Base-by-base conservation (phyloP, 2,329 filamentous ascomycete species). In the Fusarium sp. region DNA sequence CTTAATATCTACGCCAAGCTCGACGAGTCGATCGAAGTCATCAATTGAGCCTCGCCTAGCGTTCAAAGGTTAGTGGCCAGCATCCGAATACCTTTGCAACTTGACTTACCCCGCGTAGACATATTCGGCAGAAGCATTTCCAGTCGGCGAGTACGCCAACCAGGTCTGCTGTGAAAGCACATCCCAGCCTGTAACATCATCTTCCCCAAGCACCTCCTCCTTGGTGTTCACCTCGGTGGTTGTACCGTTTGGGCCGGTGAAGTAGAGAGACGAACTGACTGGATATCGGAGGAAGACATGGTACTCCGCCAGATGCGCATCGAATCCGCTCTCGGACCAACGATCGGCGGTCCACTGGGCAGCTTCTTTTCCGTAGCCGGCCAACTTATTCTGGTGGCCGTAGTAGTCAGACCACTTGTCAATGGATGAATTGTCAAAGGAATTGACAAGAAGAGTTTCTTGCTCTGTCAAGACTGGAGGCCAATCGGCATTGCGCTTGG, bases 61-160 rank as follows among this genome's bases (percentile, higher is more conserved):
- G n/a, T 2, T 6, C 20, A 8, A 2, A 3, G 6, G 42, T 73
- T 20, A 74, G 62, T 52, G 11, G 57, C 2, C 1, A 4, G 4
- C 0, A 18, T n/a, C 6, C 6, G 1, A 1, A 9, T 3, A 0
- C 15, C 5, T 8, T 30, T 5, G 13, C 1, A 6, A 8, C 5
- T 6, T 13, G 5, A 20, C 79, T 60, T 50, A 94, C 80, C 95
- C 95, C 62, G 90, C 91, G 78, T 91, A 97, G 22, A 95, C 91
- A 73, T 91, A 95, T 70, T 90, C 89, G 2, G 90, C 93, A 1
- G 92, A 93, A 20, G 93, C 93, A 78, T 93, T 93, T 1, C 94
- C 94, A 39, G 85, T 92, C 1, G 93, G 93, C 2, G 93, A 94
- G 79, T 96, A 97, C 17, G 93, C 94, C 74, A 96, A 92, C 82